Base-by-base conservation (phyloP, 164 flowering plant genomes). In the Aristolochia contorta region DNA sequence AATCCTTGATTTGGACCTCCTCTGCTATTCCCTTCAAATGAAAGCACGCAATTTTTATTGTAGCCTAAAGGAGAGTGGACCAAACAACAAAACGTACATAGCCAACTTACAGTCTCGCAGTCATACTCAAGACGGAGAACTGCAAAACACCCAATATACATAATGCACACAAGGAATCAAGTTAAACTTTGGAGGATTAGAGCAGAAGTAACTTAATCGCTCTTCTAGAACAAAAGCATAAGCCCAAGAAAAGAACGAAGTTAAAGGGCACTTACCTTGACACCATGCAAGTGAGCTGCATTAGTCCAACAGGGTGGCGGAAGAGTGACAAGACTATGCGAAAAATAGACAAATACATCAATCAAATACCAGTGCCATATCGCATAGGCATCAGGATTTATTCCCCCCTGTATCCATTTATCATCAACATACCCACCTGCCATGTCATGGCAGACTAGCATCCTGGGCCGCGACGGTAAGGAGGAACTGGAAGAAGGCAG, bases 231-330 rank as follows among this genome's bases (percentile, higher is more conserved):
- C 33, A 20, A 32, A 16, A 24, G 27, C 8, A 15, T 3, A 37
- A 14, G 41, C 10, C 7, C 4, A 18, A n/a, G n/a, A n/a, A n/a
- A n/a, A n/a, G n/a, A n/a, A n/a, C 48, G 10, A 19, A 43, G 43
- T 19, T 23, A 56, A 5, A 56, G 21, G n/a, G 4, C 33, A 14
- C 57, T 27, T 69, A 92, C 97, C 97, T 84, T 84, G 32, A 87
- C 96, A 2, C 98, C 96, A 61, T 92, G 96, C 30, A 66, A 72
- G 66, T 92, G 98, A 54, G 94, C 97, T 13, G 97, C 66, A 60
- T 92, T 92, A 5, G 77, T 78, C 98, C 98, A 92, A 66, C 90
- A 75, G 16, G 98, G 97, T 57, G 98, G 98, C 6, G 97, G 98
- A 54, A 92, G 37, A 0, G 97, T 87, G 32, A 92, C 92, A 49